Base-by-base conservation (phyloP, 108 stramenopile genomes). In the Phaeodactylum tricornutum region DNA sequence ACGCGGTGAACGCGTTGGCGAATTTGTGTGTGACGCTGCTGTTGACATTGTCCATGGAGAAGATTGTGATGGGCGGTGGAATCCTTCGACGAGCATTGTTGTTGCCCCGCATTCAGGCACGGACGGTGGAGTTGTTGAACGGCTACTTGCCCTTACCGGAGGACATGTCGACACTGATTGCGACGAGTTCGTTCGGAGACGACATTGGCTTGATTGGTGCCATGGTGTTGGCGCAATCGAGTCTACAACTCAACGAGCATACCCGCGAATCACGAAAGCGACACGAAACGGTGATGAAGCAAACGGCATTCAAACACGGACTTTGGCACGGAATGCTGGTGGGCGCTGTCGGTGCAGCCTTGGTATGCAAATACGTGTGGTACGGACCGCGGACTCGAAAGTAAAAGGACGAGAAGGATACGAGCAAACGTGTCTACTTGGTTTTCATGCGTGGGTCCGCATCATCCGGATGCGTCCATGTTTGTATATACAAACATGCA, bases 31-130 rank as follows among this genome's bases (percentile, higher is more conserved):
- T 72, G 0, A 85, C 77, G 7, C 50, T 96, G 21, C 53, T 93
- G 0, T 68, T 98, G 32, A 67, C 82, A 1, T 69, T 57, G 5
- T 85, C 84, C 5, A 69, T 84, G 19, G 89, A 98, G 62, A 68
- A 64, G 43, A 98, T 98, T 57, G 88, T 93, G 0, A 49, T 98
- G 29, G 86, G 91, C 8, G 97, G 97, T 31, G 97, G 97, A 5
- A 62, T 96, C 7, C 82, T 95, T 88, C 82, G 90, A 29, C 86
- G 91, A 1, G 47, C 39, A 19, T 55, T 63, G 1, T 45, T 95
- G 35, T 75, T 76, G 44, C 59, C 60, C n/a, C 79, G 65, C 64
- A 64, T 92, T 42, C 68, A 78, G 15, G 23, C 48, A 27, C 66
- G 67, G 27, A 84, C 82, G 9, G 41, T 59, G 27, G 45, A 61